Conservation (phyloP, 2,329 filamentous ascomycete genomes). For the Neurospora sp. region DNA sequence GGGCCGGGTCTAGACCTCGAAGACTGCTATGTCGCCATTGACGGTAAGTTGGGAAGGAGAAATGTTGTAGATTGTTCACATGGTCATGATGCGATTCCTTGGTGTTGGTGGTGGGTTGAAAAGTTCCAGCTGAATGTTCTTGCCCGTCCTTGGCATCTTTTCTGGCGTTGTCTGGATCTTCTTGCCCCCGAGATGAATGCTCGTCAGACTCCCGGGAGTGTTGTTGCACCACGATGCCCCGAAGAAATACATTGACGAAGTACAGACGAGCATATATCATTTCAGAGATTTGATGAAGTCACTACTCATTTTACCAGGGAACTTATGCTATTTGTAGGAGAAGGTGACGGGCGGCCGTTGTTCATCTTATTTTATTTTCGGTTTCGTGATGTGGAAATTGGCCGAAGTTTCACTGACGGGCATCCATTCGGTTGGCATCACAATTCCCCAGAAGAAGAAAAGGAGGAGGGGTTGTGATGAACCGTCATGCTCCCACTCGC, state of each 20-base stretch:
- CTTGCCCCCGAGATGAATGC: neutral
- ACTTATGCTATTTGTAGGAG: neutral
- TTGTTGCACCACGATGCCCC: neutral
- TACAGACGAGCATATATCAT: neutral
- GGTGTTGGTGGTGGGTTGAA: neutral
- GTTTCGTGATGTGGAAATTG: neutral
- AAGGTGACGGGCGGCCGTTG: neutral
- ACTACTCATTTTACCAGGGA: neutral
- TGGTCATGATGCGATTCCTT: neutral
- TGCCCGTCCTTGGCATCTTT: neutral
- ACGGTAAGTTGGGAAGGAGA: neutral
- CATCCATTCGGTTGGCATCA: neutral
- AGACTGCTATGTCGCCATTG: neutral
- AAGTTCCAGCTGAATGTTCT: neutral
- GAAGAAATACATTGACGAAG: neutral
- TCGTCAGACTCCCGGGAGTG: neutral
- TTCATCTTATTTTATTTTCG: neutral
- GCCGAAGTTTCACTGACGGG: neutral
- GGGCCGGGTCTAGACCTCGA: neutral
- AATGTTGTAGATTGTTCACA: neutral
- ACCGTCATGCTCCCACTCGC: neutral
- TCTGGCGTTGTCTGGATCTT: neutral
- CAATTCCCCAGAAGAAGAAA: neutral
- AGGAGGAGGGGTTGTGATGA: neutral
- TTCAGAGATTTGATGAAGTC: neutral